phyloP scores from a whole-genome alignment of 768 basidiomycete species.

The Amanita brunnescens region DNA sequence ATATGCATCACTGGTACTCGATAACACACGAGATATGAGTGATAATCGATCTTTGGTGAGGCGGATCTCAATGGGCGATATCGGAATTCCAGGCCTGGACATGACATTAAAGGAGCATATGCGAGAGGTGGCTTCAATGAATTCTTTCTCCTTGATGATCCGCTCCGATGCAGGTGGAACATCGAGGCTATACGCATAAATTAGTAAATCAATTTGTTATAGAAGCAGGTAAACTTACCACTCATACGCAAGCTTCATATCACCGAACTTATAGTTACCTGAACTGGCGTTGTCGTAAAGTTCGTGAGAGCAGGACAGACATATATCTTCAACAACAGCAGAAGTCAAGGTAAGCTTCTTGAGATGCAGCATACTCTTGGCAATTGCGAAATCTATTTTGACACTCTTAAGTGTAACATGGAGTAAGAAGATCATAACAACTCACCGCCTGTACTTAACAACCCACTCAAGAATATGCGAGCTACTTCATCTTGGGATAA shows the following conservation, averaged over 20 bases:
- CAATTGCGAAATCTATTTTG: slow-evolving; percentile 55
- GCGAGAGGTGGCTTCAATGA: slow-evolving; percentile 95
- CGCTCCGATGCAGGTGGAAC: slow-evolving; percentile 60
- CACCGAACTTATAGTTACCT: slow-evolving; percentile 87
- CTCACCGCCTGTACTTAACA: slow-evolving; percentile 85
- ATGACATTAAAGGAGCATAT: slow-evolving; percentile 87
- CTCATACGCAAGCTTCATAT: slow-evolving; percentile 96
- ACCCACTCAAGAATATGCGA: slow-evolving; percentile 78
- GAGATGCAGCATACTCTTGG: slow-evolving; percentile 48
- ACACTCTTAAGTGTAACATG: slow-evolving; percentile 5
- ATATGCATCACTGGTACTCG: slow-evolving; percentile 79
- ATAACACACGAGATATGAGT: slow-evolving; percentile 80
- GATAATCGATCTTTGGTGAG: slow-evolving; percentile 83
- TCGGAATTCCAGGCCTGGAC: slow-evolving; percentile 63
- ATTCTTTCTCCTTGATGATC: slow-evolving; percentile 69
- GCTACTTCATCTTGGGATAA: slow-evolving; percentile 63
- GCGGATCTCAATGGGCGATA: slow-evolving; percentile 90
- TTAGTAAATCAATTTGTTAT: background rate
- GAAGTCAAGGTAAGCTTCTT: slow-evolving; percentile 41
- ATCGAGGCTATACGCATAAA: slow-evolving; percentile 46
- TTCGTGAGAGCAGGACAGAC: slow-evolving; percentile 74
- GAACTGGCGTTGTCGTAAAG: slow-evolving; percentile 92
- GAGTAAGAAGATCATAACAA: slow-evolving; percentile 15
- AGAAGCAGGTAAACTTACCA: slow-evolving; percentile 48
- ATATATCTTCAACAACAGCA: slow-evolving; percentile 62